Conservation (phyloP, 177 flowering plant species). For the Vitis hybrid region DNA sequence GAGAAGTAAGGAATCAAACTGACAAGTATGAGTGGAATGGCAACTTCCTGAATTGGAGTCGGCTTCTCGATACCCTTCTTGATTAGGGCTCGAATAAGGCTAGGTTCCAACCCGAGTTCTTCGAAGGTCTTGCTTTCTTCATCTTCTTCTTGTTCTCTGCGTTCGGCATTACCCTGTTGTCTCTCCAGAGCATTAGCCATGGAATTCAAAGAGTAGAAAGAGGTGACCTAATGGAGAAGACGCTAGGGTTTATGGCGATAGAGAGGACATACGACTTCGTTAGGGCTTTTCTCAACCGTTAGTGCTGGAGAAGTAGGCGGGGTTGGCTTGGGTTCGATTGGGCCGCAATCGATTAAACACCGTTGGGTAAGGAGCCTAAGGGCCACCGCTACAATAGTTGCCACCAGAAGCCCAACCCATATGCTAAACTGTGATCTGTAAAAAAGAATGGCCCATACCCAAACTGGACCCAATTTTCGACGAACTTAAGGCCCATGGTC, state of each 20-base stretch:
- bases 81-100: slow-evolving; percentile 65
- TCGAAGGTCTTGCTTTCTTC: slow-evolving; percentile 57
- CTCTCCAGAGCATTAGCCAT: background rate
- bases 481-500: too few relatives aligned
- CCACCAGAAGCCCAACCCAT: too few relatives aligned
- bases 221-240: background rate
- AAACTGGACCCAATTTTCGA: too few relatives aligned
- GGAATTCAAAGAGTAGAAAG: background rate
- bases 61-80: slow-evolving; percentile 73
- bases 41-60: slow-evolving; percentile 72
- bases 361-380: too few relatives aligned
- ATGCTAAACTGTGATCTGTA: too few relatives aligned
- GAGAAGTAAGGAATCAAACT: slow-evolving; percentile 6
- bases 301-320: too few relatives aligned
- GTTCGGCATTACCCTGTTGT: background rate
- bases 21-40: slow-evolving; percentile 78
- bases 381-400: too few relatives aligned
- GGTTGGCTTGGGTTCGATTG: too few relatives aligned
- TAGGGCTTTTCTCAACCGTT: too few relatives aligned
- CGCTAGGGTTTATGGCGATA: slow-evolving; percentile 1
- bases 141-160: slow-evolving; percentile 17
- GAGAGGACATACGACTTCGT: too few relatives aligned
- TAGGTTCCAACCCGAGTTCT: slow-evolving; percentile 78
- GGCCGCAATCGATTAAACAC: too few relatives aligned
- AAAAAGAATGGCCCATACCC: too few relatives aligned